Evolutionary conservation across 495 filamentous ascomycete species (phyloP), one percentile per base, ranked within the genome.

Genomic region (Astrocystis sublimbata): DNA sequence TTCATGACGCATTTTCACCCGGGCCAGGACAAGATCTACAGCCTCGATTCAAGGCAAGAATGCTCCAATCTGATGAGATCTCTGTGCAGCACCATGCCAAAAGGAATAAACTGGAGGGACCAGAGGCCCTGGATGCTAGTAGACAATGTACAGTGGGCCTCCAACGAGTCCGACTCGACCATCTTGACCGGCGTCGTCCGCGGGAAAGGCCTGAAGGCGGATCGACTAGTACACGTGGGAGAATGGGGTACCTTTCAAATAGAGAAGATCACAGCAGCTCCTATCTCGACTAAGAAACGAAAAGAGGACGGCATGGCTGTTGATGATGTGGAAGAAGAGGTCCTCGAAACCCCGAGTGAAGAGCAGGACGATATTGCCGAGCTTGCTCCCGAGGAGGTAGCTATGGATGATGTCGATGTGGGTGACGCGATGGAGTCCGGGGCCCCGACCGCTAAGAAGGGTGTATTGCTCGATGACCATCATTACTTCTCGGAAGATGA

Each of bases 401-500:
- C 81, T 12, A 86, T 89, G 70, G 91, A 91, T 83, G 85, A 89
- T 33, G 85, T 89, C 60, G 83, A 88, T 19, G 75, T 75, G 9
- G 64, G 43, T 54, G 65, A 65, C 3, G 43, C 28, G 8, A 64
- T 56, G 52, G 80, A 84, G 60, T 75, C 83, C 43, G 76, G 79
- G 0, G 71, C 83, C 30, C 69, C 77, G 9, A 68, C 76, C 24
- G 78, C 68, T 10, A 75, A 85, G 66, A 82, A 88, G 74, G 93
- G 93, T 47, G 94, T 98, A 4, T 79, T 98, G 42, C 81, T 98
- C 30, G 94, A 98, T 65, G 93, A 96, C 63, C 93, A 98, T 75
- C 94, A 97, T 70, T 98, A 98, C 76, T 98, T 97, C 71, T 93
- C 92, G 3, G 94, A 98, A 52, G 92, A 96, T 17, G 89, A 96